phyloP scores from a whole-genome alignment of 192 early-diverging fungal genomes.

The Lunasporangiospora selenospora region DNA sequence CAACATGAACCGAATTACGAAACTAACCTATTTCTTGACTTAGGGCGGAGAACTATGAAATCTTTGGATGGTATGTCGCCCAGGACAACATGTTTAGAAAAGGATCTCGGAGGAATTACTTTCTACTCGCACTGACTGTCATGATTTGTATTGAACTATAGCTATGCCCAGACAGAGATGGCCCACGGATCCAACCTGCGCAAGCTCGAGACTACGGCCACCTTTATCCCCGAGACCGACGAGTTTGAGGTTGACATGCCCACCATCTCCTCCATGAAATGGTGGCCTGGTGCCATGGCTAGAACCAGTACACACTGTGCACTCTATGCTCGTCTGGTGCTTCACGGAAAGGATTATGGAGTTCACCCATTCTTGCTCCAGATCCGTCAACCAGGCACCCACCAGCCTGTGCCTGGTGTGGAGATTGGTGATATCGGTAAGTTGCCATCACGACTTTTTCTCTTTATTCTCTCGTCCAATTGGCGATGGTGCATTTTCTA shows the following conservation, averaged over 20 bases:
- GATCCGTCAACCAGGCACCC: constrained; percentile 47
- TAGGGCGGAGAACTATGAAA: constrained; percentile 66
- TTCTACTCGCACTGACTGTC: constrained; percentile 13
- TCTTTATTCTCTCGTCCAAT: background rate
- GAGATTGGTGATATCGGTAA: constrained; percentile 51
- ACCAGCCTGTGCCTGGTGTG: constrained; percentile 40
- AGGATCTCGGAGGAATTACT: background rate
- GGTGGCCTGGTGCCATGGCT: constrained; percentile 91
- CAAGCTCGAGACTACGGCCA: constrained; percentile 88
- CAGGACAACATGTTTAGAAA: too few relatives aligned
- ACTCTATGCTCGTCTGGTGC: constrained; percentile 81
- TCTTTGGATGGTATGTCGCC: constrained; percentile 58
- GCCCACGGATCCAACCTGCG: constrained; percentile 82
- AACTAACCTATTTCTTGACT: too few relatives aligned
- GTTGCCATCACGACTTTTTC: constrained; percentile 65
- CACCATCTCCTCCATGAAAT: constrained; percentile 78
- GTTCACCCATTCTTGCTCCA: constrained; percentile 62
- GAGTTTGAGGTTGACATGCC: constrained; percentile 84
- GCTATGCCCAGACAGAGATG: constrained; percentile 65
- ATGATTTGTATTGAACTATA: constrained; percentile 4
- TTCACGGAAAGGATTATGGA: constrained; percentile 71
- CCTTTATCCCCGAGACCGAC: constrained; percentile 75
- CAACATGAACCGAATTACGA: too few relatives aligned
- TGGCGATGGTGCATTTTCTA: background rate
- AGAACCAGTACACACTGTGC: constrained; percentile 77